These are phyloP conservation scores for Trichoderma sp. DNA, from an alignment of 2,329 filamentous ascomycete genomes.

Conservation along the genomic window DNA sequence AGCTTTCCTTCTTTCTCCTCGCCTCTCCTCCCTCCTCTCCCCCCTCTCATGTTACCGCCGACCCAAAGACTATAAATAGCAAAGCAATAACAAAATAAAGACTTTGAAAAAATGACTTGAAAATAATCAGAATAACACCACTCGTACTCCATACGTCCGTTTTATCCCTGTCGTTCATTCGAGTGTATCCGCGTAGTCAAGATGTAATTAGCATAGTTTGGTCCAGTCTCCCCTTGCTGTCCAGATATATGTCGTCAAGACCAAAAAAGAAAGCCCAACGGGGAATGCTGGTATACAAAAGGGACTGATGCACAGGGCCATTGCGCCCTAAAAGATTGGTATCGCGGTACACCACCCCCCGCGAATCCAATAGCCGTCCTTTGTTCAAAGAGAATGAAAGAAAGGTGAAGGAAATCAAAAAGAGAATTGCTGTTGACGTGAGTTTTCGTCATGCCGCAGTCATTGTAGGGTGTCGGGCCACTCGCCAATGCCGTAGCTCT, in stretches of 20 bases:
- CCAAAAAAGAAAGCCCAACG: constrained; percentile 24
- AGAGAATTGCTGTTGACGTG: background rate
- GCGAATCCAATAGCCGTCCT: background rate
- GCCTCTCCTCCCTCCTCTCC: background rate
- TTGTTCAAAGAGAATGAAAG: constrained; percentile 4
- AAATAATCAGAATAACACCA: constrained; percentile 10
- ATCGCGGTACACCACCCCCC: constrained; percentile 4
- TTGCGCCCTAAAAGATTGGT: background rate
- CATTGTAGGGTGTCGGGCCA: background rate
- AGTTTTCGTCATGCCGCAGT: background rate
- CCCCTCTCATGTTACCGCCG: background rate
- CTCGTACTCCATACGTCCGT: constrained; percentile 30
- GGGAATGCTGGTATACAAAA: constrained; percentile 27
- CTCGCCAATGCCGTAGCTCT: constrained; percentile 11
- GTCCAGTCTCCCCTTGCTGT: constrained; percentile 11
- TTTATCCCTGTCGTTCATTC: constrained; percentile 29
- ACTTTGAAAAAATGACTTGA: background rate
- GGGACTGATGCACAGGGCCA: constrained; percentile 11
- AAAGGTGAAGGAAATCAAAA: background rate
- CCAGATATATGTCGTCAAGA: constrained; percentile 27
- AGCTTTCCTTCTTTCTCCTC: constrained; percentile 1
- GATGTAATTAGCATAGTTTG: constrained; percentile 26
- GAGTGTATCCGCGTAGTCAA: constrained; percentile 31
- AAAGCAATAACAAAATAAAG: background rate
- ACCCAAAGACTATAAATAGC: background rate